Conservation (phyloP, 2,329 filamentous ascomycete species). For the Botryotinia calthae region DNA sequence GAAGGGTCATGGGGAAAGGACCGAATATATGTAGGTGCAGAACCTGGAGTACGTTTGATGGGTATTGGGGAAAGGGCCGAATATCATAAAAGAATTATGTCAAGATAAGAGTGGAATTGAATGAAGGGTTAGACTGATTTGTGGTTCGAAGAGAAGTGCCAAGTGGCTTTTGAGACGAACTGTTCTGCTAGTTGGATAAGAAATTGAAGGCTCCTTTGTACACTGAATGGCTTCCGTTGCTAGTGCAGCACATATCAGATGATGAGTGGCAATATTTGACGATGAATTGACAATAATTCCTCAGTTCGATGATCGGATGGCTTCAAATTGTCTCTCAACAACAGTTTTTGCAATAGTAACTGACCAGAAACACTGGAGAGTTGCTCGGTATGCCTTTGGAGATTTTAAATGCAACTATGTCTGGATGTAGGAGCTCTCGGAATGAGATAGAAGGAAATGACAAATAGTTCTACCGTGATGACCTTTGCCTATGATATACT, state of each 20-base stretch:
- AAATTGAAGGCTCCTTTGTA: neutral
- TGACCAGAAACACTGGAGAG: neutral
- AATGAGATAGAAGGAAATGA: neutral
- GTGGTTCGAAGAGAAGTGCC: neutral
- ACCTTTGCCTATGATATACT: neutral
- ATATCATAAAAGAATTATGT: neutral
- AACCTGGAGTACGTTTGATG: neutral
- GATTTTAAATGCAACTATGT: neutral
- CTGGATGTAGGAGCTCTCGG: neutral
- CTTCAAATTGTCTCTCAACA: neutral
- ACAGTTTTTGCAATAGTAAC: neutral
- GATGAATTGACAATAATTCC: neutral
- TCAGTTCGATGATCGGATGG: neutral
- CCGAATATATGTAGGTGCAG: neutral
- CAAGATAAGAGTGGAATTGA: neutral
- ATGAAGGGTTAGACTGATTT: neutral
- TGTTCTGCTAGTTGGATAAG: neutral
- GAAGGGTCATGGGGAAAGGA: constrained; percentile 9
- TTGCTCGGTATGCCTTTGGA: neutral
- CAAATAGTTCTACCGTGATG: neutral
- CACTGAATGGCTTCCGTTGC: neutral
- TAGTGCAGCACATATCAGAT: neutral
- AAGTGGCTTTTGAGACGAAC: neutral
- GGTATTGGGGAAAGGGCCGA: neutral
- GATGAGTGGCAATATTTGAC: neutral